A percentile compares a stretch with the other conserved stretches of the same genome.
phyloP scores from a whole-genome alignment of 1,139 yeast genomes.

The Trichomonascaceae sp. region DNA sequence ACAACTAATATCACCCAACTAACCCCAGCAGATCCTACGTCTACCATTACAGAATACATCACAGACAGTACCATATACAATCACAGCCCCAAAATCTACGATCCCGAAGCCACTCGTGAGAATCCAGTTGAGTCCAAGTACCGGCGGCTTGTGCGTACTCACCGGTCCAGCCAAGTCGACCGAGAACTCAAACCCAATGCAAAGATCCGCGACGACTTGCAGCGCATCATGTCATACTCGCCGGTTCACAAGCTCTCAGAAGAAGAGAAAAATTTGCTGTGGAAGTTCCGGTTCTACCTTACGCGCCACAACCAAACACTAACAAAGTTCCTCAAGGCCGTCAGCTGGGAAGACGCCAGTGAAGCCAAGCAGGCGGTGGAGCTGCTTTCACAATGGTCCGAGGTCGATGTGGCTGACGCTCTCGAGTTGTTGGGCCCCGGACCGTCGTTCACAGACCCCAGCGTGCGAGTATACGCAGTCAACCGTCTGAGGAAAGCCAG shows the following conservation, averaged over 20 bases:
- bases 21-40: too few relatives aligned
- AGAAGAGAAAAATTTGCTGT: conserved; percentile 74
- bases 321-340: conserved; percentile 76
- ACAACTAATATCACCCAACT: too few relatives aligned
- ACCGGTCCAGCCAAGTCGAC: conserved; percentile 63
- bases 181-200: conserved; percentile 84
- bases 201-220: conserved; percentile 60
- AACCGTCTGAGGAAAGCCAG: conserved; percentile 66
- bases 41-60: too few relatives aligned
- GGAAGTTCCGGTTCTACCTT: conserved; percentile 85
- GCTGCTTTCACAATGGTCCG: conserved; percentile 47
- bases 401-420: conserved; percentile 86
- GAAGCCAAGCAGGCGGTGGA: conserved; percentile 72
- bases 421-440: conserved; percentile 74
- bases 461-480: conserved; percentile 75
- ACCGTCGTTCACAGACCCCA: conserved; percentile 42
- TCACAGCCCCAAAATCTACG: too few relatives aligned
- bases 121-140: conserved; percentile 87
- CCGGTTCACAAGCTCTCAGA: conserved; percentile 73
- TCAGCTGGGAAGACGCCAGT: conserved; percentile 74
- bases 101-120: conserved; percentile 49
- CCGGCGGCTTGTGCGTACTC: conserved; percentile 70
- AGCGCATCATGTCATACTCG: conserved; percentile 56
- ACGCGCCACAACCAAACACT: conserved; percentile 63
- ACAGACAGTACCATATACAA: too few relatives aligned